A percentile compares a stretch with the other conserved stretches of the same genome.
Evolutionary conservation across 495 filamentous ascomycete genomes (phyloP).

Genomic region (Acidomyces sp.): DNA sequence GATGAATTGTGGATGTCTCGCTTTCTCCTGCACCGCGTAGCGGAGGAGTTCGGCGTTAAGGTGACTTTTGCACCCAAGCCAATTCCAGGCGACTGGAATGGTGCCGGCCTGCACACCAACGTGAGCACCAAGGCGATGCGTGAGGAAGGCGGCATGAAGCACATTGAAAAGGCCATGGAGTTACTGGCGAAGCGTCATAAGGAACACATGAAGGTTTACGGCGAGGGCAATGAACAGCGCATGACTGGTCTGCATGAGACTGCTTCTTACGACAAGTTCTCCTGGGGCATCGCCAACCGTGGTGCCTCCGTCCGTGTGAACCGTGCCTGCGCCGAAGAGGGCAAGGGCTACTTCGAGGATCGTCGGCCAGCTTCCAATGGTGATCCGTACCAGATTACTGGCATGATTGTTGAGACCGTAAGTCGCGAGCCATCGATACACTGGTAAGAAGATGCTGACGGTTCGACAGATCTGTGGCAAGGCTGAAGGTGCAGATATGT

Average conservation of each 20-base stretch:
- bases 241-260: constrained; percentile 96
- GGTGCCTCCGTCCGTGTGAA: constrained; percentile 90
- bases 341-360: constrained; percentile 98
- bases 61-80: constrained; percentile 97
- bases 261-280: constrained; percentile 83
- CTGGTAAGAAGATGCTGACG: neutral
- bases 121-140: constrained; percentile 82
- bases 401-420: constrained; percentile 73
- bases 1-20: constrained; percentile 97
- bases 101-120: constrained; percentile 94
- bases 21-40: constrained; percentile 89
- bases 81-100: constrained; percentile 98
- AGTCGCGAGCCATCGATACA: constrained; percentile 1
- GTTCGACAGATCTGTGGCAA: constrained; percentile 25
- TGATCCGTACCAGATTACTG: constrained; percentile 92
- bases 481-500: constrained; percentile 29
- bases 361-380: constrained; percentile 88
- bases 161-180: constrained; percentile 73
- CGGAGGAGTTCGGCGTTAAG: constrained; percentile 93
- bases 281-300: constrained; percentile 91
- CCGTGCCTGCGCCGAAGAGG: constrained; percentile 75
- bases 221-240: constrained; percentile 82
- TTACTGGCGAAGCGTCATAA: constrained; percentile 78
- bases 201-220: constrained; percentile 97
- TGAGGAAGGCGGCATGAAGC: constrained; percentile 85